These are phyloP conservation scores for Staphylotrichum longicolle DNA, from an alignment of 495 filamentous ascomycete species.

Conservation along the genomic window DNA sequence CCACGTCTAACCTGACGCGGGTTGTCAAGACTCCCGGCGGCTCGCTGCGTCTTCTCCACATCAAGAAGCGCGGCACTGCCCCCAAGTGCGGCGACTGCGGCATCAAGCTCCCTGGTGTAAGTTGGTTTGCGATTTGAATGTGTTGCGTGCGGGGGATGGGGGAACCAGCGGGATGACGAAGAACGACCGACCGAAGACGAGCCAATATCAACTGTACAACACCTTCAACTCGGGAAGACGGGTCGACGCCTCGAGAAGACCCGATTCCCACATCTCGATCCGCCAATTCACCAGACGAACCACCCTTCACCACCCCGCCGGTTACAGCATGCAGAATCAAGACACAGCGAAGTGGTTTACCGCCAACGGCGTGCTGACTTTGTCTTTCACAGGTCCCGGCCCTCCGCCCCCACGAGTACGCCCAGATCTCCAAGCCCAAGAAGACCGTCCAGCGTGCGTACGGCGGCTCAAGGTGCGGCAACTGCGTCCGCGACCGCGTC, in stretches of 20 bases:
- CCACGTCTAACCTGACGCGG: constrained; percentile 92
- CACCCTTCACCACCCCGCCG: neutral
- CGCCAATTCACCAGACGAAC: neutral
- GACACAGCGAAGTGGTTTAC: neutral
- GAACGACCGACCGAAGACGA: constrained; percentile 12
- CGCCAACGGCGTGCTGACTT: constrained; percentile 13
- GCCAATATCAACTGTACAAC: neutral
- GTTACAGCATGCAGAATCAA: too few relatives aligned
- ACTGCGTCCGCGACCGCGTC: constrained; percentile 97
- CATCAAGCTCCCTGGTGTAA: constrained; percentile 89
- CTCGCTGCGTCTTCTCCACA: constrained; percentile 89
- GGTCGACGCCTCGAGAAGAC: too few relatives aligned
- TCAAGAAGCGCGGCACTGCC: constrained; percentile 95
- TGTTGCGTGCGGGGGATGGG: constrained; percentile 6
- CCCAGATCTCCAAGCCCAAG: constrained; percentile 92
- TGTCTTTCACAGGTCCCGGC: constrained; percentile 71
- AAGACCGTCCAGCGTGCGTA: constrained; percentile 99
- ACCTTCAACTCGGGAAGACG: neutral
- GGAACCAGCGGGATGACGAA: constrained; percentile 4
- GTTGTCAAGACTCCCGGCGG: constrained; percentile 95
- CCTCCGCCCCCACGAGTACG: constrained; percentile 95
- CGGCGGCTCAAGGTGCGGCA: constrained; percentile 95
- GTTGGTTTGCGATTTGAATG: constrained; percentile 39
- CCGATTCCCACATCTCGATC: neutral
- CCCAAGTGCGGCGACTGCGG: constrained; percentile 99